Conservation (phyloP, 352 stramenopile species). For the Phytophthora capsici region DNA sequence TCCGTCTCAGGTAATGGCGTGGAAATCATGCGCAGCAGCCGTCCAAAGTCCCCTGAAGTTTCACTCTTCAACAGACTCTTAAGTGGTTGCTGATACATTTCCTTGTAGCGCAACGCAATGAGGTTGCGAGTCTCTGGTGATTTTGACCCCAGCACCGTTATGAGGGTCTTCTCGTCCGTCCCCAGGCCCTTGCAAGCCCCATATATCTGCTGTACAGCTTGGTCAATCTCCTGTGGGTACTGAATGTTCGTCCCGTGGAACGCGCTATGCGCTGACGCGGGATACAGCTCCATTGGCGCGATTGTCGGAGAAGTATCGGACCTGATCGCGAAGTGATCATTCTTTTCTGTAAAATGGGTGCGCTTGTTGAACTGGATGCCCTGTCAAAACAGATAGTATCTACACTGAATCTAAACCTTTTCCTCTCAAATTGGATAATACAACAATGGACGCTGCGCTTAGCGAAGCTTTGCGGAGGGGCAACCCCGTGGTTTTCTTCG, state of each 20-base stretch:
- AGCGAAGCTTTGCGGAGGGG: conserved; percentile 92
- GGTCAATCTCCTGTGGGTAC: conserved; percentile 62
- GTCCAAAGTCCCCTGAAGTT: conserved; percentile 77
- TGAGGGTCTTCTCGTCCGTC: conserved; percentile 81
- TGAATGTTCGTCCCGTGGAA: conserved; percentile 55
- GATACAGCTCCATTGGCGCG: conserved; percentile 56
- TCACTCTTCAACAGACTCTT: conserved; percentile 68
- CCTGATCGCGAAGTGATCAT: conserved; percentile 1
- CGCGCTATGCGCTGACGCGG: conserved; percentile 56
- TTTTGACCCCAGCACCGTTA: conserved; percentile 69
- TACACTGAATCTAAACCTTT: conserved; percentile 1
- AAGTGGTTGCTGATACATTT: conserved; percentile 69
- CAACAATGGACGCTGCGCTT: conserved; percentile 86
- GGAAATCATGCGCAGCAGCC: conserved; percentile 75
- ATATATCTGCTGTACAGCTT: conserved; percentile 74
- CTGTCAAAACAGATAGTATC: conserved; percentile 10
- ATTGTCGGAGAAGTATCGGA: neutral
- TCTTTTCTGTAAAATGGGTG: conserved; percentile 1
- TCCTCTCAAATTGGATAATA: neutral
- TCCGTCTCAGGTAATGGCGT: conserved; percentile 74
- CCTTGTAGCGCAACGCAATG: conserved; percentile 73
- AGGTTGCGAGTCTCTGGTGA: conserved; percentile 73
- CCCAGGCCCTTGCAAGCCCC: conserved; percentile 67
- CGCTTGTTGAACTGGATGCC: conserved; percentile 22
- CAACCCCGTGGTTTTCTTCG: conserved; percentile 97